Percentiles rank a stretch among this genome's conserved stretches.
These are phyloP conservation scores for Aristolochia contorta DNA, from an alignment of 164 flowering plant genomes.

Conservation along the genomic window DNA sequence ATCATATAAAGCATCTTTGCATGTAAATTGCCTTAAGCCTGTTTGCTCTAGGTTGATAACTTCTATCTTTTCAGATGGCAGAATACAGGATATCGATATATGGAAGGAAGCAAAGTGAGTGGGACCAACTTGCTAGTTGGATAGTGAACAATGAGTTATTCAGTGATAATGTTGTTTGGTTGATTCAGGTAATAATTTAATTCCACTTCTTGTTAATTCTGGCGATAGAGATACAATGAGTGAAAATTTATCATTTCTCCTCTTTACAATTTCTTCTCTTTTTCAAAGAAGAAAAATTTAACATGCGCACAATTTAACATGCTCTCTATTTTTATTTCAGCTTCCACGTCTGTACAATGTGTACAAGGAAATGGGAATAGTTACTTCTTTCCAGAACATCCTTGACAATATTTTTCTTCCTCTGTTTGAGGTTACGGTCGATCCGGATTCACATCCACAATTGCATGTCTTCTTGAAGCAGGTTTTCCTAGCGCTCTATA, in stretches of 20 bases:
- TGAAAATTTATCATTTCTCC: background rate
- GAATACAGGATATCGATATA: constrained; percentile 94
- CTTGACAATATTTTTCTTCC: constrained; percentile 96
- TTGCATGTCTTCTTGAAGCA: constrained; percentile 89
- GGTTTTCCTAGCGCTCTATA: constrained; percentile 29
- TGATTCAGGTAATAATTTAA: constrained; percentile 59
- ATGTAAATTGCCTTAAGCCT: background rate
- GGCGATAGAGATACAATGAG: background rate
- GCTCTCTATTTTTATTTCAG: constrained; percentile 27
- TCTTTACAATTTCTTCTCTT: background rate
- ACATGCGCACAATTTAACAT: background rate
- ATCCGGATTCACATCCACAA: constrained; percentile 97
- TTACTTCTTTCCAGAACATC: constrained; percentile 93
- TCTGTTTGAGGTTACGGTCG: constrained; percentile 88
- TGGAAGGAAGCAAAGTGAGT: constrained; percentile 96
- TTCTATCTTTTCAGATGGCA: constrained; percentile 64
- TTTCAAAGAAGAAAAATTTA: background rate
- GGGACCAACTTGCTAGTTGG: constrained; percentile 99
- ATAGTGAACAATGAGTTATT: constrained; percentile 86
- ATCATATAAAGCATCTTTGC: too few species aligned
- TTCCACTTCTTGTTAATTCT: background rate
- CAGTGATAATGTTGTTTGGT: constrained; percentile 91
- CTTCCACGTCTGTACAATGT: constrained; percentile 89
- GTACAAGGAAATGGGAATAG: constrained; percentile 97
- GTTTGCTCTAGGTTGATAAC: background rate